phyloP scores from a whole-genome alignment of 257 asterid genomes.

The Solanum tarijense region DNA sequence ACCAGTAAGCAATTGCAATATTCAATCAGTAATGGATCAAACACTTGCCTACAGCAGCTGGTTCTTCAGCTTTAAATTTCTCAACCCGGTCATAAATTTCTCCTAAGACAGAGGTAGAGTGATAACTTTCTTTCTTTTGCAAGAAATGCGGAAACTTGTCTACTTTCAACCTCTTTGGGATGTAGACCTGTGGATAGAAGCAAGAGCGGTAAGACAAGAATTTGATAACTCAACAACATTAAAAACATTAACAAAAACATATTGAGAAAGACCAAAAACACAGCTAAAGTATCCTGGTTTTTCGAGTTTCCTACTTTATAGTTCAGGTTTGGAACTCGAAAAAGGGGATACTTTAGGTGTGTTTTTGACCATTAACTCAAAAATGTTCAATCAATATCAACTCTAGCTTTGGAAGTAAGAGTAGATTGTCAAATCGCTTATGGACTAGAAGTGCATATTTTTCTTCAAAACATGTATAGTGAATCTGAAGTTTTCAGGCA shows the following conservation, averaged over 20 bases:
- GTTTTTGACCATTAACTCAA: background rate
- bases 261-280: background rate
- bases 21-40: background rate
- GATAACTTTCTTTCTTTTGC: constrained; percentile 30
- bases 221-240: background rate
- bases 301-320: background rate
- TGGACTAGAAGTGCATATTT: background rate
- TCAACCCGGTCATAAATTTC: constrained; percentile 35
- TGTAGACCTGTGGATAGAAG: constrained; percentile 29
- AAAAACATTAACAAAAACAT: background rate
- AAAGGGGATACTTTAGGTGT: background rate
- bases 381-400: background rate
- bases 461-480: background rate
- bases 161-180: constrained; percentile 36
- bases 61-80: constrained; percentile 17
- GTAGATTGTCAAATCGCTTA: background rate
- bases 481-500: background rate
- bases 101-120: constrained; percentile 58
- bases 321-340: background rate
- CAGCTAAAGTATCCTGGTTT: background rate
- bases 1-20: background rate
- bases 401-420: background rate
- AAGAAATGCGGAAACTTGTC: constrained; percentile 60
- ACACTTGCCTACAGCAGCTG: constrained; percentile 20
- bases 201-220: background rate